phyloP scores from a whole-genome alignment of 495 filamentous ascomycete species.

The Xylaria scruposa region DNA sequence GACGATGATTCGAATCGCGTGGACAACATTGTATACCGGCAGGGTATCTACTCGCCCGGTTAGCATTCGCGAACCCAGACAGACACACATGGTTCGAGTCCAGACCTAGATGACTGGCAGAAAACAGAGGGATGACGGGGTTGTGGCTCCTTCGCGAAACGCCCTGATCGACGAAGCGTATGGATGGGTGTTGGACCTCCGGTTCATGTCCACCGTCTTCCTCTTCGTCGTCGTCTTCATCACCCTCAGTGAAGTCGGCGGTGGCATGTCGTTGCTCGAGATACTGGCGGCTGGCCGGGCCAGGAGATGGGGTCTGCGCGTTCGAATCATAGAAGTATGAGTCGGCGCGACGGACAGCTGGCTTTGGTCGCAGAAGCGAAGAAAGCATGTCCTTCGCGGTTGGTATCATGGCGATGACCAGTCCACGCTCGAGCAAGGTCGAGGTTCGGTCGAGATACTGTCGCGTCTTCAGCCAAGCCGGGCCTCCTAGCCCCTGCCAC shows the following conservation, averaged over 20 bases:
- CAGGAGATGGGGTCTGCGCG: constrained; percentile 41
- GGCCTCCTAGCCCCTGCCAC: constrained; percentile 27
- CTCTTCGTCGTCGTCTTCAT: constrained; percentile 35
- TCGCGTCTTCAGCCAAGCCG: constrained; percentile 25
- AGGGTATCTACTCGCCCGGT: constrained; percentile 52
- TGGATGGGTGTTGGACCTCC: constrained; percentile 54
- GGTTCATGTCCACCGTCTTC: constrained; percentile 46
- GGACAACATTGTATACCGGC: constrained; percentile 88
- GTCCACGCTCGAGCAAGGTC: constrained; percentile 10
- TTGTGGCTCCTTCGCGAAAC: constrained; percentile 55
- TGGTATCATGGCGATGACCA: constrained; percentile 28
- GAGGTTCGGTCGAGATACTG: constrained; percentile 16
- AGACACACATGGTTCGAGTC: constrained; percentile 14
- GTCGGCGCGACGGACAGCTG: constrained; percentile 39
- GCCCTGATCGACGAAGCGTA: constrained; percentile 36
- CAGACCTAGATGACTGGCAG: constrained; percentile 77
- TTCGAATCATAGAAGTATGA: constrained; percentile 39
- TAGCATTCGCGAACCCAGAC: background rate
- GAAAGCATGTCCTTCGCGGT: constrained; percentile 51
- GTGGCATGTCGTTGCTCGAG: constrained; percentile 55
- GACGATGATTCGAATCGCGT: constrained; percentile 83
- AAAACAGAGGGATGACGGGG: constrained; percentile 82
- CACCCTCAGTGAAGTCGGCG: constrained; percentile 64
- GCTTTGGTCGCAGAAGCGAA: constrained; percentile 50
- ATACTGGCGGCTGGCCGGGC: constrained; percentile 45